phyloP scores from a whole-genome alignment of 2,329 filamentous ascomycete genomes.

The Phialemonium atrogriseum region DNA sequence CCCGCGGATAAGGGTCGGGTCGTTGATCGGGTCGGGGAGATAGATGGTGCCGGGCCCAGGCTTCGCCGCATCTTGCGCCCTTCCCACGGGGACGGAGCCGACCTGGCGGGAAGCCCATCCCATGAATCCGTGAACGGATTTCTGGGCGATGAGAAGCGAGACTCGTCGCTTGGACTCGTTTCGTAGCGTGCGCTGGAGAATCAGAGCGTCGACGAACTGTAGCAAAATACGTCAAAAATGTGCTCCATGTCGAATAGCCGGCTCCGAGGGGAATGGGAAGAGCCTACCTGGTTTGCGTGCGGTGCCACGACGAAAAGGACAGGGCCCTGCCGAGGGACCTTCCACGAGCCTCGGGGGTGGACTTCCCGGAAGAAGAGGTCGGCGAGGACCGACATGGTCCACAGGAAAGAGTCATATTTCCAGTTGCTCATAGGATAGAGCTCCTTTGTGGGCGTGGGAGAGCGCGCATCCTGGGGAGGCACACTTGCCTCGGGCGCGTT shows the following conservation, averaged over 20 bases:
- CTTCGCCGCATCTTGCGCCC: constrained; percentile 83
- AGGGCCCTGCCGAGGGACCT: constrained; percentile 79
- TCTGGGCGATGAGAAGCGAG: constrained; percentile 88
- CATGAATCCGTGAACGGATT: constrained; percentile 91
- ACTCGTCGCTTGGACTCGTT: constrained; percentile 82
- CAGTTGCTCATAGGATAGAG: constrained; percentile 62
- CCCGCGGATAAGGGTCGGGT: constrained; percentile 73
- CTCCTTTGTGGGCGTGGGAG: constrained; percentile 35
- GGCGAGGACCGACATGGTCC: constrained; percentile 71
- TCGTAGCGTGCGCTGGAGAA: constrained; percentile 84
- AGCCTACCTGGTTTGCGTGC: constrained; percentile 81
- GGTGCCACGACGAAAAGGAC: constrained; percentile 94
- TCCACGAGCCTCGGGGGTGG: constrained; percentile 90
- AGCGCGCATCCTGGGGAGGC: constrained; percentile 16
- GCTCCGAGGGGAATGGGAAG: background rate
- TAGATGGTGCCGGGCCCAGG: constrained; percentile 74
- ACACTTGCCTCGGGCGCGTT: background rate
- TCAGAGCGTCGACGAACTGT: constrained; percentile 90
- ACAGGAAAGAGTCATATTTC: constrained; percentile 72
- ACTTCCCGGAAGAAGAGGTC: constrained; percentile 98
- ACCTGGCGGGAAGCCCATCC: constrained; percentile 78
- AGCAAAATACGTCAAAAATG: background rate
- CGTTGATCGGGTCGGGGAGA: constrained; percentile 76
- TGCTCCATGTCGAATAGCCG: background rate
- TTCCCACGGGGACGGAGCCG: constrained; percentile 85